Base-by-base conservation (phyloP, 208 protist genomes). In the Trypanosoma conorhini region DNA sequence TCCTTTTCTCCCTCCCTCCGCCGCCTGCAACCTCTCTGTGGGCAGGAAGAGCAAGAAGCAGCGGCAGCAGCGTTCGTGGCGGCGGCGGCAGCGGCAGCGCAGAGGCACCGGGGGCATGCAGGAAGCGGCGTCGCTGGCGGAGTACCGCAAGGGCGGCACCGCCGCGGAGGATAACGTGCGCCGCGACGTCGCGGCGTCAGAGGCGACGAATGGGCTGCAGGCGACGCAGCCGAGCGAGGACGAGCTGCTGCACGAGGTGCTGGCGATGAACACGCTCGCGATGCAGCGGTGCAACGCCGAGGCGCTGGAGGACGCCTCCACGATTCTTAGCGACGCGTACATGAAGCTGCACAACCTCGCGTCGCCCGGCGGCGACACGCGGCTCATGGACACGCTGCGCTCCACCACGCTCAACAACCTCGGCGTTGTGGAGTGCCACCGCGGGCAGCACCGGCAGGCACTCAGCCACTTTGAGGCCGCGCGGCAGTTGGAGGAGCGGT, bases 381-480 rank as follows among this genome's bases (percentile, higher is more conserved):
- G 69, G 52, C 59, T 89, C 30, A 69, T 90, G 15, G 86, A 92
- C 77, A 74, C 88, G 75, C 82, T 96, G 35, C 82, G 79, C 66
- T 74, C 91, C 28, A 96, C 81, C 2, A 96, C 91, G 30, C 76
- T 96, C 51, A 94, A 91, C 72, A 96, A 96, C 76, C 86, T 96
- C 79, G 91, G 91, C 13, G 85, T 96, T 5, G 80, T 88, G 35
- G 91, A 93, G 76, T 94, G 88, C 73, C 88, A 96, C 63, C 79
- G 87, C n/a, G 87, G 86, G 10, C 86, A 88, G 52, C 87, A 83
- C 17, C 79, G 87, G 13, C 86, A 94, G 76, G 91, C 91, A 31
- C 85, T 96, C 26, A 88, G 82, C 64, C 88, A 94, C 76, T 92
- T 96, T 56, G 91, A 93, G 72, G 82, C 78, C 9, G 87, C 88